A percentile compares a stretch with the other conserved stretches of the same genome.
These are phyloP conservation scores for Gossypium sturtianum DNA, from an alignment of 345 rosid species.

Conservation along the genomic window DNA sequence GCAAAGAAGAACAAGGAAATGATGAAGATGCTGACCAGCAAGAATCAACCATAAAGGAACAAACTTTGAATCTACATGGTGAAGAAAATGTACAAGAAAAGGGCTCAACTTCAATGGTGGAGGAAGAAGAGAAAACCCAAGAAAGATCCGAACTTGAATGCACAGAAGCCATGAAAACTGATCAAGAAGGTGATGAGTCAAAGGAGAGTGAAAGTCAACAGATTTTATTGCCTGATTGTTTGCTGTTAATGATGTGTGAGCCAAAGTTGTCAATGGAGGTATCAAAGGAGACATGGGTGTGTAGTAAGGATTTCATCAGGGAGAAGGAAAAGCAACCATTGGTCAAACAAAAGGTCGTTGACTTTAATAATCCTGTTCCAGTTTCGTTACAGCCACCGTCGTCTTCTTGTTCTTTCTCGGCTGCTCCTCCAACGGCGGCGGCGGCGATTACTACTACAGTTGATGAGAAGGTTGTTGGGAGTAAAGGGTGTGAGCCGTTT, in stretches of 20 bases:
- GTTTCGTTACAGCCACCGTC: slow-evolving; percentile 52
- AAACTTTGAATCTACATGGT: neutral
- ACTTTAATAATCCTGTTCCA: slow-evolving; percentile 14
- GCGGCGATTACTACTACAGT: slow-evolving; percentile 15
- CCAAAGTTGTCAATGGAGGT: slow-evolving; percentile 98
- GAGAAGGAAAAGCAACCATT: slow-evolving; percentile 37
- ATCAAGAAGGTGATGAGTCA: slow-evolving; percentile 32
- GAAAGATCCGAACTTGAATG: slow-evolving; percentile 34
- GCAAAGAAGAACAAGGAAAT: slow-evolving; percentile 20
- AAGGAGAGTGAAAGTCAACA: slow-evolving; percentile 27
- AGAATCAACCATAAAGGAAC: neutral
- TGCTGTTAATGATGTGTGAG: slow-evolving; percentile 89
- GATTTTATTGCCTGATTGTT: slow-evolving; percentile 64
- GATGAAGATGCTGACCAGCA: neutral
- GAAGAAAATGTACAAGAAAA: neutral
- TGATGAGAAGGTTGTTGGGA: slow-evolving; percentile 50
- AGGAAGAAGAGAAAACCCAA: slow-evolving; percentile 13
- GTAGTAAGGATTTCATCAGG: slow-evolving; percentile 76
- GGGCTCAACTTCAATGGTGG: neutral
- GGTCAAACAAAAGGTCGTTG: slow-evolving; percentile 30
- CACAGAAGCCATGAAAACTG: slow-evolving; percentile 21
- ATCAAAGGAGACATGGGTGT: slow-evolving; percentile 93
- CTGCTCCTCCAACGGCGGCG: slow-evolving; percentile 26
- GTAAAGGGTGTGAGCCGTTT: slow-evolving; percentile 58
- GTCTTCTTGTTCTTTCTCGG: slow-evolving; percentile 75